These are phyloP conservation scores for Sedum album DNA, from an alignment of 164 flowering plant species.

Conservation along the genomic window DNA sequence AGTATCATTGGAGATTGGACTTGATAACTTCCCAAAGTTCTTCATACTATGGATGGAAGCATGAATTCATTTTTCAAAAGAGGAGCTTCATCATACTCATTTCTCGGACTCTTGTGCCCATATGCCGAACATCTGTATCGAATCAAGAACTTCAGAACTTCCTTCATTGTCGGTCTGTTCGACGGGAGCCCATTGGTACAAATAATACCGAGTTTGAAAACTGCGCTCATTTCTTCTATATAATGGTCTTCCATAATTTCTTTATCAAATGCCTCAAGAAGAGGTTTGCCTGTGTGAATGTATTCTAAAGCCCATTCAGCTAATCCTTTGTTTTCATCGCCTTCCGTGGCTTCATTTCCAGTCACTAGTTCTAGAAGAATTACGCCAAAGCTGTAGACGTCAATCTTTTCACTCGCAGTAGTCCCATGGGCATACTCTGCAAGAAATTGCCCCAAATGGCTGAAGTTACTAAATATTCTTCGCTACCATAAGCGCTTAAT, in stretches of 20 bases:
- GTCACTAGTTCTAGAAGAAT: slow-evolving; percentile 74
- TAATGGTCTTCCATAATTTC: slow-evolving; percentile 33
- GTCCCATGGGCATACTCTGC: slow-evolving; percentile 67
- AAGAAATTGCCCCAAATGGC: background rate
- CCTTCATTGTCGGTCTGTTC: slow-evolving; percentile 69
- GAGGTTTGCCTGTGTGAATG: slow-evolving; percentile 29
- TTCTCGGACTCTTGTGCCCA: slow-evolving; percentile 14
- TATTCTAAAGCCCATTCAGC: slow-evolving; percentile 77
- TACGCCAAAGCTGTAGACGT: slow-evolving; percentile 86
- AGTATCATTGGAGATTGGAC: no score
- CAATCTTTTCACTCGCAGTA: slow-evolving; percentile 68
- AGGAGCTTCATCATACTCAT: slow-evolving; percentile 36
- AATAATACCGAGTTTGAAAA: slow-evolving; percentile 61
- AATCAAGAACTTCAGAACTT: slow-evolving; percentile 51
- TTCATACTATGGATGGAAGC: background rate
- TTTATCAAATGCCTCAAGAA: slow-evolving; percentile 34
- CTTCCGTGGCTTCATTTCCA: slow-evolving; percentile 51
- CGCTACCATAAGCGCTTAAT: background rate
- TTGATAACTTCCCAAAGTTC: no score
- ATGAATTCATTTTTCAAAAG: slow-evolving; percentile 14
- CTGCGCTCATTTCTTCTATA: slow-evolving; percentile 41
- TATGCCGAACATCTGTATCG: slow-evolving; percentile 14
- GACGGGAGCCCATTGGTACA: slow-evolving; percentile 52
- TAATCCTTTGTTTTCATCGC: slow-evolving; percentile 40
- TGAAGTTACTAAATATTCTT: background rate